phyloP scores from a whole-genome alignment of 768 basidiomycete genomes.

The Suillus discolor region DNA sequence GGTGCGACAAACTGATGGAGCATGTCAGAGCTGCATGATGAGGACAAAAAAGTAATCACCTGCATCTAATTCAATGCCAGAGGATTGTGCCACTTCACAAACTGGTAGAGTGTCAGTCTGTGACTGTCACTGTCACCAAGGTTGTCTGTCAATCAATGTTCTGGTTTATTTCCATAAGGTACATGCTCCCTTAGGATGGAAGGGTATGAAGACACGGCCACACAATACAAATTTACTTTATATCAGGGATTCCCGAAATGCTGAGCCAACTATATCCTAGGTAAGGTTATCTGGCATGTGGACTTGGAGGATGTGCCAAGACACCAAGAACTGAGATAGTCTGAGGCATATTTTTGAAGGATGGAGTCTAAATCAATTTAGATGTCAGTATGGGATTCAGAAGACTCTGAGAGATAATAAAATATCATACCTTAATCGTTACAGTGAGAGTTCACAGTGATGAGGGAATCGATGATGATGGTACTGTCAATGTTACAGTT shows the following conservation, averaged over 20 bases:
- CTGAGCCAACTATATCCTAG: constrained; percentile 28
- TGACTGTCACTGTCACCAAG: constrained; percentile 48
- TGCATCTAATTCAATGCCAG: constrained; percentile 52
- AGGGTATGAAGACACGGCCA: constrained; percentile 64
- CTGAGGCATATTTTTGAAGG: too few relatives aligned
- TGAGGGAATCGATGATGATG: too few relatives aligned
- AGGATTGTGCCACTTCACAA: constrained; percentile 71
- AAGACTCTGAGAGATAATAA: too few relatives aligned
- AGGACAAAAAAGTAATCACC: constrained; percentile 39
- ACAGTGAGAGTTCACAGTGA: too few relatives aligned
- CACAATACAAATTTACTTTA: constrained; percentile 58
- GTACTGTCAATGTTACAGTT: too few relatives aligned
- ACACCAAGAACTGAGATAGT: constrained; percentile 66
- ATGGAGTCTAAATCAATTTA: too few relatives aligned
- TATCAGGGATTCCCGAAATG: constrained; percentile 35
- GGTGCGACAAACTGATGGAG: too few relatives aligned
- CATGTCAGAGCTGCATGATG: constrained; percentile 1
- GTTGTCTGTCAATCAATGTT: constrained; percentile 43
- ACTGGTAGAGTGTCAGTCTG: constrained; percentile 47
- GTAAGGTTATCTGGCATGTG: constrained; percentile 46
- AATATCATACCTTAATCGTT: too few relatives aligned
- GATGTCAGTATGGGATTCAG: too few relatives aligned
- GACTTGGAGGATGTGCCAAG: constrained; percentile 62
- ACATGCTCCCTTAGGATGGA: constrained; percentile 63
- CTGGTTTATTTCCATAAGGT: constrained; percentile 61